A percentile compares a stretch with the other conserved stretches of the same genome.
phyloP scores from a whole-genome alignment of 208 protist genomes.

The Trypanosoma melophagium region DNA sequence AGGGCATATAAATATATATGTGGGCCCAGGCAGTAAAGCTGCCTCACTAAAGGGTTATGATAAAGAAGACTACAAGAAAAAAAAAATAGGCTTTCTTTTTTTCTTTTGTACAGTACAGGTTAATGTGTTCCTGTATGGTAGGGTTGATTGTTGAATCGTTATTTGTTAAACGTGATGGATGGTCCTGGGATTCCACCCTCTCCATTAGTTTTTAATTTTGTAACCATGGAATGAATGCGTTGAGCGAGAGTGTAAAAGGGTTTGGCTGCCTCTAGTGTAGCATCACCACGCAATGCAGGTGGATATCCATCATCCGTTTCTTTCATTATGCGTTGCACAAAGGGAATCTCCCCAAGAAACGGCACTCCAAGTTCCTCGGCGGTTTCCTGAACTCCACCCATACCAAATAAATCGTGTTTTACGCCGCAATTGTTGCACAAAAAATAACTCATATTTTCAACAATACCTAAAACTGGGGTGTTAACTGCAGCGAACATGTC shows the following conservation, averaged over 20 bases:
- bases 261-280: slow-evolving; percentile 54
- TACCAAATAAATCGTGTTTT: slow-evolving; percentile 92
- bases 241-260: slow-evolving; percentile 82
- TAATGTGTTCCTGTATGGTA: neutral
- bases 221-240: slow-evolving; percentile 42
- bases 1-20: neutral
- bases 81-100: neutral
- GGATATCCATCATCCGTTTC: slow-evolving; percentile 91
- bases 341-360: slow-evolving; percentile 93
- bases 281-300: slow-evolving; percentile 83
- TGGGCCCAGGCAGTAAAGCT: too few species aligned
- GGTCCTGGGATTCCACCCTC: slow-evolving; percentile 12
- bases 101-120: neutral
- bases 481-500: slow-evolving; percentile 96
- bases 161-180: slow-evolving; percentile 45
- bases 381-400: slow-evolving; percentile 80
- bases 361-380: slow-evolving; percentile 88
- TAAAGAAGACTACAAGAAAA: too few species aligned
- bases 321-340: slow-evolving; percentile 88
- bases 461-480: slow-evolving; percentile 94
- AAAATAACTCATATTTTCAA: slow-evolving; percentile 98
- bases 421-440: slow-evolving; percentile 90
- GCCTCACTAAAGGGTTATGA: too few species aligned
- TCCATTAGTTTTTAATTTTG: slow-evolving; percentile 16
- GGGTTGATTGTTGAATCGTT: neutral